These are phyloP conservation scores for Geosmithia flava DNA, from an alignment of 2,329 filamentous ascomycete genomes.

Conservation along the genomic window DNA sequence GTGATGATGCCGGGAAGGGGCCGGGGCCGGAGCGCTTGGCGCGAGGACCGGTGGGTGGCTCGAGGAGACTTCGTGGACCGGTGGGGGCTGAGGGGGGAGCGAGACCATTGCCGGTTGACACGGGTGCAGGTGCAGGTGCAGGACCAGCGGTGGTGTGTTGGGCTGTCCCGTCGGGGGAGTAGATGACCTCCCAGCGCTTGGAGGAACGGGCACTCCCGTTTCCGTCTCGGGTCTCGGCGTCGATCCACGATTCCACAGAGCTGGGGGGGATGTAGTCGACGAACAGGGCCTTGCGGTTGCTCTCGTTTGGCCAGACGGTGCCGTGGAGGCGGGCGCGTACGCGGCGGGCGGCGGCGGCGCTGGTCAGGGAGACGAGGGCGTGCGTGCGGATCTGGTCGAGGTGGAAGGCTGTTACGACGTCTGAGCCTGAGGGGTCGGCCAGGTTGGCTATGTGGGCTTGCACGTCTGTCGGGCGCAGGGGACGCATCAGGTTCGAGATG, in stretches of 20 bases:
- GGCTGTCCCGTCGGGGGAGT: conserved; percentile 45
- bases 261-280: conserved; percentile 82
- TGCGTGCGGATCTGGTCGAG: conserved; percentile 82
- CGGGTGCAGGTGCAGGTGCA: neutral
- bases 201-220: conserved; percentile 7
- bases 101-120: no score
- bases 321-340: conserved; percentile 68
- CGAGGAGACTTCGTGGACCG: conserved; percentile 5
- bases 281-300: conserved; percentile 70
- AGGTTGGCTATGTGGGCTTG: conserved; percentile 57
- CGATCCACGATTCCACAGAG: conserved; percentile 61
- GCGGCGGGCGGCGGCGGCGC: conserved; percentile 57
- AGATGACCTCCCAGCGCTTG: conserved; percentile 61
- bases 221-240: conserved; percentile 42
- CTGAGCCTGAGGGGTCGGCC: conserved; percentile 39
- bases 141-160: neutral
- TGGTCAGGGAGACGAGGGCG: conserved; percentile 65
- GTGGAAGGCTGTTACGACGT: conserved; percentile 54
- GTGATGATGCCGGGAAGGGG: conserved; percentile 6
- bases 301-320: conserved; percentile 76
- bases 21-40: conserved; percentile 20
- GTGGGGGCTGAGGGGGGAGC: conserved; percentile 22
- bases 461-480: conserved; percentile 57
- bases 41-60: conserved; percentile 21
- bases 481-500: conserved; percentile 82